phyloP scores from a whole-genome alignment of 1,284 basidiomycete genomes.

The Cystobasidiaceae sp. region DNA sequence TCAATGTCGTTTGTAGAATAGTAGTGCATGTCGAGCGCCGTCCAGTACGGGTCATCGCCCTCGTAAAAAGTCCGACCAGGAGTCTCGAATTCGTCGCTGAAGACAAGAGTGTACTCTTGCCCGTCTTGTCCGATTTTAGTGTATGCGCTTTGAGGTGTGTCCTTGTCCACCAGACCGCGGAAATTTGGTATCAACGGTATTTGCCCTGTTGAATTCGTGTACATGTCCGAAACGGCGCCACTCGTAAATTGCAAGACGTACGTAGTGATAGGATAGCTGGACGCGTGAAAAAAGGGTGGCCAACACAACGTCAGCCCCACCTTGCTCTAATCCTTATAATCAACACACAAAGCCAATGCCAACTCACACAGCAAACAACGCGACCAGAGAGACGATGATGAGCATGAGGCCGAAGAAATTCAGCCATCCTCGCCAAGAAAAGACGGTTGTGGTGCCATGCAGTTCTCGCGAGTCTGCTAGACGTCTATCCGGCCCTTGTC shows the following conservation, averaged over 20 bases:
- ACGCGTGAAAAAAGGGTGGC: background rate
- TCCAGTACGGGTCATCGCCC: conserved; percentile 50
- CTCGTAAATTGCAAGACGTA: conserved; percentile 5
- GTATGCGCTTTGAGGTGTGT: conserved; percentile 42
- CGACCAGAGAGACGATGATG: conserved; percentile 39
- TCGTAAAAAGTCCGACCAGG: conserved; percentile 74
- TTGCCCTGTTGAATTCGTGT: conserved; percentile 41
- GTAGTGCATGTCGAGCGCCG: conserved; percentile 8
- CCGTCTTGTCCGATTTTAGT: conserved; percentile 41
- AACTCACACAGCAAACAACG: conserved; percentile 35
- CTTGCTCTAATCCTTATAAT: too few relatives aligned
- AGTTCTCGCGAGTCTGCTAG: conserved; percentile 4
- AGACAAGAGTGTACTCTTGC: conserved; percentile 55
- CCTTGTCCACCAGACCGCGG: conserved; percentile 45
- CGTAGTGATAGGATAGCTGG: conserved; percentile 24
- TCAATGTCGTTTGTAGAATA: conserved; percentile 46
- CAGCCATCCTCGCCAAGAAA: conserved; percentile 29
- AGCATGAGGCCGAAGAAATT: conserved; percentile 37
- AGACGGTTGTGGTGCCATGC: background rate
- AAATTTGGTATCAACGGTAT: conserved; percentile 36
- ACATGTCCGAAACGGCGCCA: background rate
- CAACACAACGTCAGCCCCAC: background rate
- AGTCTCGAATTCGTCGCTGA: conserved; percentile 79
- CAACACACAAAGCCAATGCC: too few relatives aligned
- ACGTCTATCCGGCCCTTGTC: conserved; percentile 19